These are phyloP conservation scores for Barnettozyma siamensis DNA, from an alignment of 805 yeast species.

Conservation along the genomic window DNA sequence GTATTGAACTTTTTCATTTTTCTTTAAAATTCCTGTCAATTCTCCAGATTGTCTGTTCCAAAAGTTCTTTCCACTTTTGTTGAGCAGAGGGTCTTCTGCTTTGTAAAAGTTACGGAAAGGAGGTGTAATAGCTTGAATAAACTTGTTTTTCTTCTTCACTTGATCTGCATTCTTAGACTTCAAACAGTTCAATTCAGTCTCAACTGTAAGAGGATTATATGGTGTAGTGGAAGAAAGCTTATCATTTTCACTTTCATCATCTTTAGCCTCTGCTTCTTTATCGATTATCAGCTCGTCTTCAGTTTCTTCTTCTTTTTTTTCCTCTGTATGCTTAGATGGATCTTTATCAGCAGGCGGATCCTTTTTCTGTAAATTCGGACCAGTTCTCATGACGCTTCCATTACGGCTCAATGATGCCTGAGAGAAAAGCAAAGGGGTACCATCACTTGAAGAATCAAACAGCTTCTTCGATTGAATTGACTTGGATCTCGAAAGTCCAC, in stretches of 20 bases:
- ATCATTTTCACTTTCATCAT: too few species aligned
- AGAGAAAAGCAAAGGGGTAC: slow-evolving; percentile 10
- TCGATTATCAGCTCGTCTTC: not conserved
- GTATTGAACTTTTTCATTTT: slow-evolving; percentile 3
- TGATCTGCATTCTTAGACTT: not conserved
- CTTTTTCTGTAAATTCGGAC: not conserved
- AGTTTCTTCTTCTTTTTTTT: not conserved
- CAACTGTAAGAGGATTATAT: slow-evolving; percentile 8
- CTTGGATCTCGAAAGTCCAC: slow-evolving; percentile 11
- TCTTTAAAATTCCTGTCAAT: not conserved
- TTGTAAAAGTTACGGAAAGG: slow-evolving; percentile 13
- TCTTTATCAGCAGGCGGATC: not conserved
- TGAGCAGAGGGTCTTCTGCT: slow-evolving; percentile 15
- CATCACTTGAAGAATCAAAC: slow-evolving; percentile 1
- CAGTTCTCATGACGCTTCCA: not conserved
- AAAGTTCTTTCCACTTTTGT: slow-evolving; percentile 7
- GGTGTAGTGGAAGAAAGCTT: not conserved
- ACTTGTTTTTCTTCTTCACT: not conserved
- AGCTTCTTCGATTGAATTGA: slow-evolving; percentile 8
- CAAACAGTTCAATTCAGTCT: slow-evolving; percentile 13
- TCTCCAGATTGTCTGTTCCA: slow-evolving; percentile 5
- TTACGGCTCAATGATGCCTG: slow-evolving; percentile 7
- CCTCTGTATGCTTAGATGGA: not conserved
- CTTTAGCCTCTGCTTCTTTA: not conserved
- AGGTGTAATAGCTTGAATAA: slow-evolving; percentile 1